phyloP scores from a whole-genome alignment of 164 flowering plant genomes.

The Euptelea pleiosperma region DNA sequence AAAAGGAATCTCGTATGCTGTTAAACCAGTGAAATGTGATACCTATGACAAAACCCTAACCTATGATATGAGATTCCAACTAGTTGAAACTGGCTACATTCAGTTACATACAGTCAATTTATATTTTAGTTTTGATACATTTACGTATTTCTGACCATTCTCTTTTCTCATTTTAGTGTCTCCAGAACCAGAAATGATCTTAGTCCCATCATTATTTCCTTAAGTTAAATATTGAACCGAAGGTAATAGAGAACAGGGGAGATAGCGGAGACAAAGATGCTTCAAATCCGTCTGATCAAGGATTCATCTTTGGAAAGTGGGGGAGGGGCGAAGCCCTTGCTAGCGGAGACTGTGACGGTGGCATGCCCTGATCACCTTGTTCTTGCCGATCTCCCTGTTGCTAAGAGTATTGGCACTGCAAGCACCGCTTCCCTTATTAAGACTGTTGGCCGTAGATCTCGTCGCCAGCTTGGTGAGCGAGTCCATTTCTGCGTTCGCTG shows the following conservation, averaged over 20 bases:
- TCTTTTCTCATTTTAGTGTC: no score
- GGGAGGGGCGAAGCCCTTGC: constrained; percentile 43
- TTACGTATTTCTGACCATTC: neutral
- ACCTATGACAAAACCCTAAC: no score
- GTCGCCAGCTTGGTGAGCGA: constrained; percentile 86
- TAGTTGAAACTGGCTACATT: no score
- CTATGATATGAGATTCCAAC: no score
- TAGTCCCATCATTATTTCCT: neutral
- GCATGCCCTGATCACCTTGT: constrained; percentile 96
- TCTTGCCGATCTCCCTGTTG: constrained; percentile 94
- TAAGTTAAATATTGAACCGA: constrained; percentile 3
- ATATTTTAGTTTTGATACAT: neutral
- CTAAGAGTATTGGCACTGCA: constrained; percentile 71
- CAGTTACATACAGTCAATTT: neutral
- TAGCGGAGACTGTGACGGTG: constrained; percentile 72
- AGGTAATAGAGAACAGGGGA: neutral
- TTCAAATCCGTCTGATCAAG: constrained; percentile 79
- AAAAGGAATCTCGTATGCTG: no score
- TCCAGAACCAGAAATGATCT: neutral
- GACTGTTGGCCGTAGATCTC: constrained; percentile 82
- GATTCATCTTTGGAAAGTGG: constrained; percentile 46
- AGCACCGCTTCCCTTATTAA: constrained; percentile 55
- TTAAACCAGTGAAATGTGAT: no score
- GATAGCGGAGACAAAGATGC: constrained; percentile 40
- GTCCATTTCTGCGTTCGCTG: constrained; percentile 97